Conservation (phyloP, 192 early-diverging fungal genomes). For the Thamnidium elegans region DNA sequence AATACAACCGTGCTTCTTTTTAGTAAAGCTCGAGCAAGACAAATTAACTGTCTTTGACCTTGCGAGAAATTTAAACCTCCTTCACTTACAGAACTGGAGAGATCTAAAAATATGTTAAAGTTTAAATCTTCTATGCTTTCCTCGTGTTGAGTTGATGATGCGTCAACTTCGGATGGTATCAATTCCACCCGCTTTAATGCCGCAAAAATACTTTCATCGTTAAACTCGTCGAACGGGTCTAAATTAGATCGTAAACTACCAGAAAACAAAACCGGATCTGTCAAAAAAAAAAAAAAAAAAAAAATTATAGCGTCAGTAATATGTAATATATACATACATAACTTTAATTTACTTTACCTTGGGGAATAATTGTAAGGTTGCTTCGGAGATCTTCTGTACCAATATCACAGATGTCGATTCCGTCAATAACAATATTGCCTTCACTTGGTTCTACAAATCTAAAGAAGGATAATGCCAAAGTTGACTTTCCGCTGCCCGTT, state of each 20-base stretch:
- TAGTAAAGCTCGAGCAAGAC: conserved; percentile 76
- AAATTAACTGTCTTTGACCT: conserved; percentile 78
- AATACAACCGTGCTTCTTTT: conserved; percentile 46
- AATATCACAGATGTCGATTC: conserved; percentile 69
- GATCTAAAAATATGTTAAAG: conserved; percentile 21
- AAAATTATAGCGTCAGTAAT: not conserved
- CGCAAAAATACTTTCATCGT: conserved; percentile 76
- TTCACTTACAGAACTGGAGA: conserved; percentile 61
- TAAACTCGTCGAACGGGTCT: conserved; percentile 82
- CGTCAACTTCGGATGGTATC: conserved; percentile 20
- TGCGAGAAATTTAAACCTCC: conserved; percentile 79
- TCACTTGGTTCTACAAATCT: conserved; percentile 70
- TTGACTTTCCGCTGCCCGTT: conserved; percentile 87
- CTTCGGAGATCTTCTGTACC: conserved; percentile 78
- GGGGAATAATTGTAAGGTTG: conserved; percentile 85
- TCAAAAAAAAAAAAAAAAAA: conserved; percentile 1
- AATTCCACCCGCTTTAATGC: conserved; percentile 72
- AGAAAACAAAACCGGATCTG: conserved; percentile 45
- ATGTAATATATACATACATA: not conserved
- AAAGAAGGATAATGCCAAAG: conserved; percentile 74
- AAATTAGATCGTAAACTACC: conserved; percentile 77
- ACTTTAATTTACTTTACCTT: conserved; percentile 45
- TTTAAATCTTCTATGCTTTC: conserved; percentile 16
- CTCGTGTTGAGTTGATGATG: not conserved
- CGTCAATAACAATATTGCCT: conserved; percentile 77